Percentiles rank a stretch among this genome's conserved stretches.
These are phyloP conservation scores for Mucor mucedo DNA, from an alignment of 371 early-diverging fungal genomes.

Conservation along the genomic window DNA sequence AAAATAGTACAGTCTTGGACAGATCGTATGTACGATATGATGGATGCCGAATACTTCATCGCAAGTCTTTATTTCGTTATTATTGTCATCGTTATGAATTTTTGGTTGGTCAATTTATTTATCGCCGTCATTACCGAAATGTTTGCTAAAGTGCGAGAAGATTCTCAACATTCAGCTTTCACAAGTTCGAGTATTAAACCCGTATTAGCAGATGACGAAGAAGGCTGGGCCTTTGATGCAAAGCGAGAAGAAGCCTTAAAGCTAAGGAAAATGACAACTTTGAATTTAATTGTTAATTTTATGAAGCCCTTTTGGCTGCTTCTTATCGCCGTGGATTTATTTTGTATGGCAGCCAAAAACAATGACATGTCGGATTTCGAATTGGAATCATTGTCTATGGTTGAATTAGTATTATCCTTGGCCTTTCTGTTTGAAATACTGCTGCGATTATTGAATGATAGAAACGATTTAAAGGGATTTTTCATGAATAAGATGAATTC, in stretches of 20 bases:
- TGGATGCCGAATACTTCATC: constrained; percentile 67
- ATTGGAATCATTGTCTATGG: constrained; percentile 36
- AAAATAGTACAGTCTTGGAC: constrained; percentile 70
- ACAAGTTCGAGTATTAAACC: constrained; percentile 51
- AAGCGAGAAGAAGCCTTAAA: constrained; percentile 4
- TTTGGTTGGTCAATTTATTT: constrained; percentile 74
- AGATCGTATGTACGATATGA: constrained; percentile 71
- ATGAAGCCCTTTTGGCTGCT: constrained; percentile 57
- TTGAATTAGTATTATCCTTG: constrained; percentile 58
- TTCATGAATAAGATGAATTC: constrained; percentile 52
- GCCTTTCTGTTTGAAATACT: constrained; percentile 62
- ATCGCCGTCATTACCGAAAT: constrained; percentile 75
- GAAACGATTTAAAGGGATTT: constrained; percentile 47
- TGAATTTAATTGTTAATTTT: constrained; percentile 30
- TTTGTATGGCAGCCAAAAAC: constrained; percentile 60
- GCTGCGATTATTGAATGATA: constrained; percentile 47
- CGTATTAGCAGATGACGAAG: constrained; percentile 52
- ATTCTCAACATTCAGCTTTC: constrained; percentile 69
- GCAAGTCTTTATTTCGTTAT: constrained; percentile 66
- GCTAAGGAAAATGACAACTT: constrained; percentile 11
- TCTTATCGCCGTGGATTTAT: constrained; percentile 54
- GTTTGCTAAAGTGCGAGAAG: constrained; percentile 76
- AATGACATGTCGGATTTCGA: constrained; percentile 40
- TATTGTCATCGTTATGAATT: constrained; percentile 70
- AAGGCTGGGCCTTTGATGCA: constrained; percentile 52